Evolutionary conservation across 495 filamentous ascomycete genomes (phyloP), one percentile per base, ranked within the genome.

Genomic region (Aspergillus cristatus): DNA sequence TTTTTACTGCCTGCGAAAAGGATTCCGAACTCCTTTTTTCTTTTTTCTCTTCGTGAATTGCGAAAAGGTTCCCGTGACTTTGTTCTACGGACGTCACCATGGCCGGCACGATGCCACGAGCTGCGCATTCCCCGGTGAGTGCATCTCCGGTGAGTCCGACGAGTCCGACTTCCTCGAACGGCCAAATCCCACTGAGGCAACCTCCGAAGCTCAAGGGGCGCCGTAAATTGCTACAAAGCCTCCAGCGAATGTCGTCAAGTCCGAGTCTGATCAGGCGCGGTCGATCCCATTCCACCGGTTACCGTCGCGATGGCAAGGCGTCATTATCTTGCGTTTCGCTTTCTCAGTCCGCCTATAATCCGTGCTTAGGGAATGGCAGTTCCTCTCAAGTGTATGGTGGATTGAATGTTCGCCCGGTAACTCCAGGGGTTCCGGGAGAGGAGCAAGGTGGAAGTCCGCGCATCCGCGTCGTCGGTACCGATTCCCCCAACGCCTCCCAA

Each of bases 271-370:
- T 72, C 20, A 76, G 78, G 36, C 55, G 79, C 34, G 69, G 76
- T 18, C 75, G 82, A 43, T 69, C 66, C 22, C 60, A 65, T 31
- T 71, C 76, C 5, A 65, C 66, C 25, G 65, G 62, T 22, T 81
- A 81, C 48, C 66, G 81, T 46, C 74, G 75, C 39, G 69, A 77
- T 33, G 76, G 78, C 42, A 81, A 76, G 56, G 84, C 79, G 3
- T 93, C 82, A 12, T 67, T 94, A 42, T 96, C 91, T 14, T 96
- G 87, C 53, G 79, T 87, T 26, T 94, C 88, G 35, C 70, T 96
- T 37, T 70, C 76, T 35, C 77, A 83, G 14, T 60, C 71, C 6
- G 45, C 65, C 39, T 74, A 79, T 62, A 75, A 36, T 69, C 73
- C 53, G 49, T 74, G 57, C 50, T 46, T 62, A 49, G 58, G 49